Evolutionary conservation across 2,329 filamentous ascomycete genomes (phyloP).

Genomic region (Penicillium vulpinum): DNA sequence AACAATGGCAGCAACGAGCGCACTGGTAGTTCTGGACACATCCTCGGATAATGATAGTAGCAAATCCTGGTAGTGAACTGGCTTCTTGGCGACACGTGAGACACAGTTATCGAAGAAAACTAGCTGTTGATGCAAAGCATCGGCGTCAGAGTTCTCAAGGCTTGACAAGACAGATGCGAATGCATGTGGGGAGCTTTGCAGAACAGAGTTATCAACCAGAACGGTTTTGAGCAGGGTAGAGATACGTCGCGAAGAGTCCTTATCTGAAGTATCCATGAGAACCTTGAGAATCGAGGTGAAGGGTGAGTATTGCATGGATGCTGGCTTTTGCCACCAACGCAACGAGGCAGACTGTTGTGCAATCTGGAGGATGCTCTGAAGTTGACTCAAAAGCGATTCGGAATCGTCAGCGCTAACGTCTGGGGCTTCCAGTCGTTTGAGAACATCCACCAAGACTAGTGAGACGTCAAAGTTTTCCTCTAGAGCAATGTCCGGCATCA

Average conservation of each 20-base stretch:
- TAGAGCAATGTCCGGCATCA: conserved; percentile 74
- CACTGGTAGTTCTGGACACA: conserved; percentile 53
- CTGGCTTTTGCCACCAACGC: conserved; percentile 81
- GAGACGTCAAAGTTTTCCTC: conserved; percentile 89
- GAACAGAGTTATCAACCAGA: conserved; percentile 39
- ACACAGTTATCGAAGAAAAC: conserved; percentile 86
- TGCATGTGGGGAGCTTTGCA: conserved; percentile 32
- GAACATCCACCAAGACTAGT: conserved; percentile 66
- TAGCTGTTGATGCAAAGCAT: conserved; percentile 43
- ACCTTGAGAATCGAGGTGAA: conserved; percentile 45
- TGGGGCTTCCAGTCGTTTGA: conserved; percentile 60
- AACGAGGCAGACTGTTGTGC: conserved; percentile 79
- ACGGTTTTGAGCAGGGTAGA: conserved; percentile 37
- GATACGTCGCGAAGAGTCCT: conserved; percentile 36
- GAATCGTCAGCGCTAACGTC: conserved; percentile 50
- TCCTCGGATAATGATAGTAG: conserved; percentile 41
- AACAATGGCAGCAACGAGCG: conserved; percentile 66
- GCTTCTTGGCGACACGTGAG: conserved; percentile 70
- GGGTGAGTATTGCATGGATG: conserved; percentile 41
- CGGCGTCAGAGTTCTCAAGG: conserved; percentile 35
- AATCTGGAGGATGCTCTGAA: conserved; percentile 79
- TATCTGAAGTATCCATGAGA: conserved; percentile 32
- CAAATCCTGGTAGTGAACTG: conserved; percentile 74
- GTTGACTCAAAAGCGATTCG: conserved; percentile 66
- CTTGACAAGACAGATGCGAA: conserved; percentile 43